Evolutionary conservation across 768 basidiomycete genomes (phyloP), one percentile per base, ranked within the genome.

Genomic region (Melanogaster broomeanus): DNA sequence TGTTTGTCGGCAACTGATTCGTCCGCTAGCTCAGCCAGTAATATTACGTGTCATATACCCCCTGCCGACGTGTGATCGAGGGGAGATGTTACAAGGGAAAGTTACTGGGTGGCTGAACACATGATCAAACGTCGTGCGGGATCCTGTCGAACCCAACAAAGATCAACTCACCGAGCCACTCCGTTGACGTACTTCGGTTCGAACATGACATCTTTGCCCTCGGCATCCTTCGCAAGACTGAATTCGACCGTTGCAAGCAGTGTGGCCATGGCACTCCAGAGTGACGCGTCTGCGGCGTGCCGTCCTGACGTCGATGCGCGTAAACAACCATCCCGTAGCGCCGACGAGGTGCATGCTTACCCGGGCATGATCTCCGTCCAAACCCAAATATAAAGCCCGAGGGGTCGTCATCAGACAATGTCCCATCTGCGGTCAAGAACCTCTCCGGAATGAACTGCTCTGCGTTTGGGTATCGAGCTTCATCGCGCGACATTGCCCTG

Each of bases 401-500:
- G 2, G 55, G 51, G 22, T 56, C 10, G 16, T 53, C 43, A 8
- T 49, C 24, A 5, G 12, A 45, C 55, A 56, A 21, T 11, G 19
- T 28, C 13, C 22, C 25, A 12, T 34, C 31, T 28, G 25, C 10
- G 42, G 15, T 44, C 25, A 60, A 19, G 18, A 55, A 60, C 7
- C 59, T 44, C 18, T 60, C 59, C 1, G 59, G 59, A 18, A 28
- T 31, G 42, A 60, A 60, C 11, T 28, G 4, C 25, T 52, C 52
- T 25, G 61, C 45, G 35, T 58, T 33, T 2, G 61, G 53, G 38
- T 62, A 62, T 41, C 50, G 49, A n/a, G 10, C 34, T 51, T 60
- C 61, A 33, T 63, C 54, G 3, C 55, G 61, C 12, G 55, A 40
- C 34, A 63, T 60, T 19, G 44, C 61, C 61, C 61, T 60, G 13